Base-by-base conservation (phyloP, 1,284 basidiomycete species). In the Melampsora americana region DNA sequence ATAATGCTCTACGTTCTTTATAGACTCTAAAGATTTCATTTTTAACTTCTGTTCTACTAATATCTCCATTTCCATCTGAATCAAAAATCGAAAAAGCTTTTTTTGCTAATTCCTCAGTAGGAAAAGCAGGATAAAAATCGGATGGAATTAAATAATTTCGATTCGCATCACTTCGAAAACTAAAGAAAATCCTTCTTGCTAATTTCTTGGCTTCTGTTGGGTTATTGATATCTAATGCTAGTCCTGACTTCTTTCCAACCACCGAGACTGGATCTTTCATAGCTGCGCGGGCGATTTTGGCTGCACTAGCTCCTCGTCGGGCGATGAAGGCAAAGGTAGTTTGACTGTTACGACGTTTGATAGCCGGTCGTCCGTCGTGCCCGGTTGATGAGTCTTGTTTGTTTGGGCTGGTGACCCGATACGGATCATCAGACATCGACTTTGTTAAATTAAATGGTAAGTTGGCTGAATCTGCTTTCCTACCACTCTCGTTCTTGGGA, bases 11-110 rank as follows among this genome's bases (percentile, higher is more conserved):
- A 26, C 90, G 87, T 82, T 91, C 90, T 80, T 88, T 90, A 84
- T 91, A 91, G n/a, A 89, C 86, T 80, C 86, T 87, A 78, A 92
- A 83, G 35, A 92, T 82, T 35, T 86, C 87, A 61, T 87, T 86
- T 83, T 92, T 92, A 81, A 92, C 87, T 83, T 92, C 91, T 42
- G 87, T 85, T 69, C 88, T 87, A n/a, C 89, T 89, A 73, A 92
- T 86, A 81, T 92, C 91, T 23, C 90, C 90, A 78, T 92, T 91
- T 92, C 91, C 77, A 65, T 79, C 78, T 30, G 77, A 77, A 30
- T 79, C 78, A 68, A 79, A 79, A 23, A 79, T 78, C n/a, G 75
- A 75, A 60, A 79, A 79, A 12, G 78, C 78, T n/a, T 77, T 77
- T 53, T 67, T 77, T 39, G 78, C 78, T 60, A 74, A 67, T 16